Evolutionary conservation across 768 basidiomycete species (phyloP), one percentile per base, ranked within the genome.

Genomic region (Mycena haematopus): DNA sequence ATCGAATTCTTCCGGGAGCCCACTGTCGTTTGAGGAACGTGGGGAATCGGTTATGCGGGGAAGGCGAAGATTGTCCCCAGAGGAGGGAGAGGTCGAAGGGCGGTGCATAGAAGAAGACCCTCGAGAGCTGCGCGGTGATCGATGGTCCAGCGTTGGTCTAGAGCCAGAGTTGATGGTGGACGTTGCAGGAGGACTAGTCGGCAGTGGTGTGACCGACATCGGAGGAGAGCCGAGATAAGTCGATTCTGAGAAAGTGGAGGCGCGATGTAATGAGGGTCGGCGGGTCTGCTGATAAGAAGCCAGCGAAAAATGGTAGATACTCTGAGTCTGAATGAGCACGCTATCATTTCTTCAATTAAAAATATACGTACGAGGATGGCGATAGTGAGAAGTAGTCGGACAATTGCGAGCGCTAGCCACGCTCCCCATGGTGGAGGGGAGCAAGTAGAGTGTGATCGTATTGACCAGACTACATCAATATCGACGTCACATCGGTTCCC

Each of bases 381-480:
- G 42, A 77, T 61, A 1, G 90, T 91, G 24, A 90, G 51, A 11
- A 80, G 68, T 33, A 90, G 72, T 42, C 91, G 85, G 52, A 85
- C 57, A 50, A 82, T 66, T 0, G 86, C 78, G 10, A 86, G 77
- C 44, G 76, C 75, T 22, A 88, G 69, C 90, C 89, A 92, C 9
- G 76, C 73, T 1, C 77, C 75, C 80, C 84, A 86, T 2, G 79
- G 60, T 7, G 79, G 76, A 5, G 78, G 74, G 38, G 67, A 50
- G 47, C 71, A 79, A 56, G 60, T 59, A 55, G 60, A 68, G 50
- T 62, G 66, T 13, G 75, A 71, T 3, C 72, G 75, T 14, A 78
- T 76, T 6, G 84, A 81, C 91, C 91, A 92, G 11, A 87, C 75
- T 45, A 86, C 77, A 69, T 92, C 91, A 45, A 91, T 76, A 64